A percentile compares a stretch with the other conserved stretches of the same genome.
These are phyloP conservation scores for Viola odorata DNA, from an alignment of 345 rosid genomes.

Conservation along the genomic window DNA sequence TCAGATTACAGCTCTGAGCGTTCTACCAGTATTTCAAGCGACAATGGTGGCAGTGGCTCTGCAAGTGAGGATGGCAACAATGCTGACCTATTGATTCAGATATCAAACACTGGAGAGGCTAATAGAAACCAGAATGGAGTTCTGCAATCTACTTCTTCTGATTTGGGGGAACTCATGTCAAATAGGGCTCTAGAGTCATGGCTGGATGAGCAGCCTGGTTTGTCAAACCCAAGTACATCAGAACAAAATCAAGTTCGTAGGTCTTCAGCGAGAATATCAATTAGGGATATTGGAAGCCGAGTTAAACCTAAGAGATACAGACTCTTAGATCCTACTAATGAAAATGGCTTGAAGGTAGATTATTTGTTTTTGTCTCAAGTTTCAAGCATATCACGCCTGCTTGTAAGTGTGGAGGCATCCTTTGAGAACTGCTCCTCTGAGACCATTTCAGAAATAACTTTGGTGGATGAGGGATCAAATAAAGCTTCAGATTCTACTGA, in stretches of 20 bases:
- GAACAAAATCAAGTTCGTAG: conserved; percentile 32
- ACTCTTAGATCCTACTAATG: conserved; percentile 71
- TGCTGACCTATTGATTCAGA: conserved; percentile 65
- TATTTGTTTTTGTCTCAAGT: conserved; percentile 70
- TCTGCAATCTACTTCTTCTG: conserved; percentile 24
- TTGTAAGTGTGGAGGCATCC: conserved; percentile 55
- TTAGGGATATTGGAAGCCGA: conserved; percentile 60
- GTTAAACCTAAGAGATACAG: conserved; percentile 63
- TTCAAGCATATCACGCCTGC: conserved; percentile 55
- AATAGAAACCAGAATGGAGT: conserved; percentile 8
- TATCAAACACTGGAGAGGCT: conserved; percentile 40
- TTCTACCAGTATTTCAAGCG: conserved; percentile 39
- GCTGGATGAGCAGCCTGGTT: conserved; percentile 74
- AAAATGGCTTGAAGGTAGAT: conserved; percentile 82
- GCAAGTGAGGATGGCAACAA: conserved; percentile 36
- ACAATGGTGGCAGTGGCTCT: conserved; percentile 33
- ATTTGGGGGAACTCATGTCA: conserved; percentile 55
- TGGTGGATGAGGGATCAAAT: conserved; percentile 59
- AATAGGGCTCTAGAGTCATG: conserved; percentile 68
- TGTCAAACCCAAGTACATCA: conserved; percentile 38
- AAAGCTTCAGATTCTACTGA: conserved; percentile 47
- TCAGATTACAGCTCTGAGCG: conserved; percentile 64
- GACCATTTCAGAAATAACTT: conserved; percentile 43
- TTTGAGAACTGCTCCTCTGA: conserved; percentile 70
- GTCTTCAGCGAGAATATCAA: conserved; percentile 71